A percentile compares a stretch with the other conserved stretches of the same genome.
phyloP scores from a whole-genome alignment of 1,284 basidiomycete species.

The Schizophyllum amplum region DNA sequence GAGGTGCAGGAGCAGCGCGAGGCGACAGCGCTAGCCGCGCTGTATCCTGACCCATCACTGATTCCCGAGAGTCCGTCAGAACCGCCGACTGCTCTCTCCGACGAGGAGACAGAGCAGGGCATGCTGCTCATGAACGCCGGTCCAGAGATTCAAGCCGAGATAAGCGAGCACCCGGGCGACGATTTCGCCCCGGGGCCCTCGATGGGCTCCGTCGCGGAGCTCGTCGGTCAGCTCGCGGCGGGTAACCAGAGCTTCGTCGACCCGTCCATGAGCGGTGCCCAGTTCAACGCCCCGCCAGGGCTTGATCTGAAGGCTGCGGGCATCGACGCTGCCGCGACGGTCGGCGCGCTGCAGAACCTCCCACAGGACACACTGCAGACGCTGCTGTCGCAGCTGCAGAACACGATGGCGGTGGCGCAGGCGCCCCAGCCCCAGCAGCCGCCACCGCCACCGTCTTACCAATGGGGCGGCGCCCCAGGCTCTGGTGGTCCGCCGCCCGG shows the following conservation, averaged over 20 bases:
- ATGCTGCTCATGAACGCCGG: slow-evolving; percentile 61
- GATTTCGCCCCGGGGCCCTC: neutral
- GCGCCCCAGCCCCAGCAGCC: neutral
- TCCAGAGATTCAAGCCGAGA: slow-evolving; percentile 45
- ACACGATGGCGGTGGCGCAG: neutral
- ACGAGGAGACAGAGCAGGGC: slow-evolving; percentile 60
- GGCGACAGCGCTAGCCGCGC: slow-evolving; percentile 62
- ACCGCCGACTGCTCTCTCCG: slow-evolving; percentile 46
- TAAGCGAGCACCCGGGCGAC: slow-evolving; percentile 16
- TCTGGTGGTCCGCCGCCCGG: slow-evolving; percentile 31
- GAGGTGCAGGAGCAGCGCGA: slow-evolving; percentile 64
- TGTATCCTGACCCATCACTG: slow-evolving; percentile 59
- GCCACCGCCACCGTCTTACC: slow-evolving; percentile 5
- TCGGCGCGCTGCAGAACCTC: slow-evolving; percentile 32
- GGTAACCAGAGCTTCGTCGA: slow-evolving; percentile 22
- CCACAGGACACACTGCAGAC: slow-evolving; percentile 57
- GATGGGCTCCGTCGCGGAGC: slow-evolving; percentile 46
- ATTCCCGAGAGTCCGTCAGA: slow-evolving; percentile 74
- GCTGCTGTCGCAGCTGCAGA: slow-evolving; percentile 45
- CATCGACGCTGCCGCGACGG: neutral
- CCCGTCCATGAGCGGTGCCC: slow-evolving; percentile 22
- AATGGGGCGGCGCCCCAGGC: slow-evolving; percentile 6
- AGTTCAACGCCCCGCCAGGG: slow-evolving; percentile 17
- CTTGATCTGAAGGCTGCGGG: slow-evolving; percentile 30
- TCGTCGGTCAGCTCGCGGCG: slow-evolving; percentile 56